A percentile compares a stretch with the other conserved stretches of the same genome.
These are phyloP conservation scores for Penicillium sp. DNA, from an alignment of 2,329 filamentous ascomycete genomes.

Conservation along the genomic window DNA sequence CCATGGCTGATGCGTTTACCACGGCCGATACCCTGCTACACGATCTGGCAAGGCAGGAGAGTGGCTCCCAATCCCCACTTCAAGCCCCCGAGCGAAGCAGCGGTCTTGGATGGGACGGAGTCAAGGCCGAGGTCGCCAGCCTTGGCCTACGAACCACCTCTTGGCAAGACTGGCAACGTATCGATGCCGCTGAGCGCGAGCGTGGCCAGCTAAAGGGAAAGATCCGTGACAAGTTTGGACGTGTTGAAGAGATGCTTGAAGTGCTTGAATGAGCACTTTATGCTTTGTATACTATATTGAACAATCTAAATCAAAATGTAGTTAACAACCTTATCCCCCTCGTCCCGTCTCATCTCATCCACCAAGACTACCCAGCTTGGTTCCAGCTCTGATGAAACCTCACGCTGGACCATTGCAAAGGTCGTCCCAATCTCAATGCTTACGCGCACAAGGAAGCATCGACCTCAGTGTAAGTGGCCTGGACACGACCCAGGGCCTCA, in stretches of 20 bases:
- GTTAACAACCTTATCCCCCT: not conserved
- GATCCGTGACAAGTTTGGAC: conserved; percentile 68
- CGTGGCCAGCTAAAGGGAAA: conserved; percentile 71
- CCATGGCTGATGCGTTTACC: conserved; percentile 90
- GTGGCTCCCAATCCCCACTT: conserved; percentile 46
- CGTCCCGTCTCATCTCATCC: not conserved
- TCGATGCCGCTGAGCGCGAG: conserved; percentile 75
- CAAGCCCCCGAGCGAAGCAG: conserved; percentile 45
- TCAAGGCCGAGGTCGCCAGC: conserved; percentile 62
- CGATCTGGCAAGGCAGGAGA: conserved; percentile 64
- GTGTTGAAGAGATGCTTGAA: conserved; percentile 60
- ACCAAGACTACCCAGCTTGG: not conserved
- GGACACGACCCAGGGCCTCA: conserved; percentile 46
- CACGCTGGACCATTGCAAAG: not conserved
- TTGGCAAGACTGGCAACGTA: conserved; percentile 85
- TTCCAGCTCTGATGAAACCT: not conserved
- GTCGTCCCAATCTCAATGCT: not conserved
- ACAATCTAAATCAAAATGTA: conserved; percentile 3
- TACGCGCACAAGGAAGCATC: conserved; percentile 15
- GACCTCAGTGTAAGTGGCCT: conserved; percentile 32
- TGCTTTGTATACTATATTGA: conserved; percentile 14
- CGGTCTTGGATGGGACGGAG: conserved; percentile 72
- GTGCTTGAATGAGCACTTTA: conserved; percentile 32
- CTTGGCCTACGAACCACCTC: conserved; percentile 65
- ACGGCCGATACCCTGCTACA: conserved; percentile 79